Conservation (phyloP, 1,139 yeast species). For the Lodderomyces orthopsilosis region DNA sequence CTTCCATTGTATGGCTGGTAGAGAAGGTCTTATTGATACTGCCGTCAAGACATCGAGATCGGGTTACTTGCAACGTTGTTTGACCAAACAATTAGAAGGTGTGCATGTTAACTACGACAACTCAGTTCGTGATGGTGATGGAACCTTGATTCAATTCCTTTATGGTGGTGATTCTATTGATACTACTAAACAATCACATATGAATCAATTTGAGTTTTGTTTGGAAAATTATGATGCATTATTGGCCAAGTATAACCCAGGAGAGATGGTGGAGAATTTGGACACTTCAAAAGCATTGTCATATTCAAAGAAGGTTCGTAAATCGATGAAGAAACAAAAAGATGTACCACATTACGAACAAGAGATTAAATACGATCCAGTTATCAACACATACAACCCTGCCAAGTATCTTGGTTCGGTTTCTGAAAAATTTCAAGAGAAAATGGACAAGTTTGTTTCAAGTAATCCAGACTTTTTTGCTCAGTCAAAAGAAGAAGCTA, state of each 20-base stretch:
- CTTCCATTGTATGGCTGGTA: conserved; percentile 99
- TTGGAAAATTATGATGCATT: conserved; percentile 86
- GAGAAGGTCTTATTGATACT: conserved; percentile 99
- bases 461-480: conserved; percentile 54
- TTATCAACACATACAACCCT: conserved; percentile 81
- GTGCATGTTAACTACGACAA: conserved; percentile 93
- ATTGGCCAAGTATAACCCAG: conserved; percentile 83
- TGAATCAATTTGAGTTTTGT: conserved; percentile 92
- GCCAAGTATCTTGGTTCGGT: conserved; percentile 89
- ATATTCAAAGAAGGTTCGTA: conserved; percentile 80
- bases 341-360: conserved; percentile 64
- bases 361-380: conserved; percentile 78
- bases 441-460: conserved; percentile 68
- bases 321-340: conserved; percentile 66
- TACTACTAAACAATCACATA: conserved; percentile 90
- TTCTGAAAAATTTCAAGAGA: conserved; percentile 82
- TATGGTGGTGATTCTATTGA: conserved; percentile 98
- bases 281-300: conserved; percentile 79
- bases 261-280: conserved; percentile 65
- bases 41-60: conserved; percentile 99
- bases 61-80: conserved; percentile 97
- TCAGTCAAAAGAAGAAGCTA: conserved; percentile 44
- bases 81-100: conserved; percentile 97
- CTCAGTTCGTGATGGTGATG: conserved; percentile 95
- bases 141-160: conserved; percentile 87